A percentile compares a stretch with the other conserved stretches of the same genome.
These are phyloP conservation scores for Meredithiella fracta DNA, from an alignment of 2,329 filamentous ascomycete species.

Conservation along the genomic window DNA sequence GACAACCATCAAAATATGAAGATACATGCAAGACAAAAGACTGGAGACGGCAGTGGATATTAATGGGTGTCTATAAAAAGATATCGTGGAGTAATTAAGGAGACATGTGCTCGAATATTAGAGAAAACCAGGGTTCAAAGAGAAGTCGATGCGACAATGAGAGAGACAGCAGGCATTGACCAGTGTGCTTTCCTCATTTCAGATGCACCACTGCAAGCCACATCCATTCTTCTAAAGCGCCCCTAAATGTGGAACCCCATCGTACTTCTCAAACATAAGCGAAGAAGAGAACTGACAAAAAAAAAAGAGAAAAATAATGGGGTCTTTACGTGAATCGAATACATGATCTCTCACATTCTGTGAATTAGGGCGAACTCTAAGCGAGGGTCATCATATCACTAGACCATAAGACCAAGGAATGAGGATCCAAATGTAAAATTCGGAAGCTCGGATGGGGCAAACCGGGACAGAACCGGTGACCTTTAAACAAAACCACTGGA, in stretches of 20 bases:
- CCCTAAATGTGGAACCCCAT: neutral
- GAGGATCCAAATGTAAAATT: no score
- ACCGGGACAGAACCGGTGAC: no score
- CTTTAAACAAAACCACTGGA: no score
- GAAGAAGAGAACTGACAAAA: no score
- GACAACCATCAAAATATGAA: neutral
- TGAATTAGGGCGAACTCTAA: conserved; percentile 35
- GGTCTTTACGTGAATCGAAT: conserved; percentile 17
- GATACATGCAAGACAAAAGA: neutral
- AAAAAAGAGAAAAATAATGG: conserved; percentile 3
- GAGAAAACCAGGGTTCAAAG: neutral
- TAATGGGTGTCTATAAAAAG: neutral
- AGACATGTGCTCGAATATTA: conserved; percentile 1
- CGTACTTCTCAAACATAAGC: neutral
- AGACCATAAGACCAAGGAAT: conserved; percentile 37
- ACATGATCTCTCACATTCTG: conserved; percentile 17
- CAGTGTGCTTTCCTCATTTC: neutral
- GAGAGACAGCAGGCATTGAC: neutral
- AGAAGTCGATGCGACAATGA: neutral
- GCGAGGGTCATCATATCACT: conserved; percentile 58
- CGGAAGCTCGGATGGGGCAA: no score
- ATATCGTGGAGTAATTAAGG: conserved; percentile 1
- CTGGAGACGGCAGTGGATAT: neutral
- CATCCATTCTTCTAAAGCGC: no score
- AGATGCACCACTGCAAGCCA: neutral